Percentiles rank a stretch among this genome's conserved stretches.
phyloP scores from a whole-genome alignment of 768 basidiomycete genomes.

The Neoboletus brunneissimus region DNA sequence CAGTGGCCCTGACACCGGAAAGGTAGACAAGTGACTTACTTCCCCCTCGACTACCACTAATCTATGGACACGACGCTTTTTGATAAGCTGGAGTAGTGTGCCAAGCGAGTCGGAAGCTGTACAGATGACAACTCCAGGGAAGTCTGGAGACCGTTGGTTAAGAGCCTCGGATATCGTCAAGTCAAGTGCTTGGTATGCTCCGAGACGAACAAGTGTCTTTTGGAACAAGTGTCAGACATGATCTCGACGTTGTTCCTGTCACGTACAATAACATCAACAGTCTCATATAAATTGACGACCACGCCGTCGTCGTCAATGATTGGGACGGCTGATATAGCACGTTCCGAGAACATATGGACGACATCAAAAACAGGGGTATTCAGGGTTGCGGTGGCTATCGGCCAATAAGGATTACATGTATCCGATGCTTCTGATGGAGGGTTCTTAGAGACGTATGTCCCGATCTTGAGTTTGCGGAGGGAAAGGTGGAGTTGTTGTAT shows the following conservation, averaged over 20 bases:
- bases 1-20: neutral
- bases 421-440: conserved; percentile 45
- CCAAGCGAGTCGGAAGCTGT: conserved; percentile 89
- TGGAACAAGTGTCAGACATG: conserved; percentile 3
- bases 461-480: conserved; percentile 85
- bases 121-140: conserved; percentile 95
- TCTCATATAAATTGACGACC: conserved; percentile 96
- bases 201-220: conserved; percentile 90
- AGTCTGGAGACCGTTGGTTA: conserved; percentile 88
- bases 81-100: conserved; percentile 86
- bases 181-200: conserved; percentile 95
- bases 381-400: conserved; percentile 88
- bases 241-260: neutral
- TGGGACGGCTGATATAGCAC: conserved; percentile 94
- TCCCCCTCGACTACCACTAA: conserved; percentile 94
- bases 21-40: conserved; percentile 37
- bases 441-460: conserved; percentile 77
- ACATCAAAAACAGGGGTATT: conserved; percentile 95
- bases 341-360: conserved; percentile 97
- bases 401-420: conserved; percentile 73
- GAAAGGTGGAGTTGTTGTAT: conserved; percentile 77
- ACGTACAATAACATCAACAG: conserved; percentile 93
- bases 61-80: conserved; percentile 90
- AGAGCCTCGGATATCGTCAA: conserved; percentile 91
- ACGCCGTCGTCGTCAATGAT: conserved; percentile 91